These are phyloP conservation scores for Paramecium tetraurelia DNA, from an alignment of 73 alveolate species.

Conservation along the genomic window DNA sequence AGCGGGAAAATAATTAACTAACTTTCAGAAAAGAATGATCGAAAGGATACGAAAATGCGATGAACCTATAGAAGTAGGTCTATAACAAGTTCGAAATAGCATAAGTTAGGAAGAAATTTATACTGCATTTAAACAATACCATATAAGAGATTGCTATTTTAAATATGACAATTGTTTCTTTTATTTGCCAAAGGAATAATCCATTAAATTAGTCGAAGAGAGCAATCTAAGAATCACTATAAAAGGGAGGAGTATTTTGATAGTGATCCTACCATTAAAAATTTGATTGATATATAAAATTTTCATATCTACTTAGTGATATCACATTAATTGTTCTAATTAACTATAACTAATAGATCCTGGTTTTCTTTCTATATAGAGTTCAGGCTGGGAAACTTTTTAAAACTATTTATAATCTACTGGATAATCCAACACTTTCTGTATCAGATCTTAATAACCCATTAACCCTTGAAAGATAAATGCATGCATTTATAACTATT, in stretches of 20 bases:
- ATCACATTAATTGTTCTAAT: background rate
- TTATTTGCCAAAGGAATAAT: background rate
- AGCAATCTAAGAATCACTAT: background rate
- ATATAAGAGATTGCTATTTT: background rate
- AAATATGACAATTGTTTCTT: background rate
- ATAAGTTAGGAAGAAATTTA: background rate
- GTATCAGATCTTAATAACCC: background rate
- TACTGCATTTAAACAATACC: background rate
- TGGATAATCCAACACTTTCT: background rate
- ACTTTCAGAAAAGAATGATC: background rate
- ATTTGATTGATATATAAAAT: background rate
- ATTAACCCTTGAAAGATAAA: background rate
- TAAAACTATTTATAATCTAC: background rate
- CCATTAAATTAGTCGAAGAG: background rate
- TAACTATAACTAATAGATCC: background rate
- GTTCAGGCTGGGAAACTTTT: background rate
- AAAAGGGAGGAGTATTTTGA: background rate
- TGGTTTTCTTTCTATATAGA: background rate
- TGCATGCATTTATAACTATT: background rate
- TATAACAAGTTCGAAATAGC: background rate
- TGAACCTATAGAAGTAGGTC: background rate
- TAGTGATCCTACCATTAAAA: background rate
- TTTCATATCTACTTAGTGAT: background rate
- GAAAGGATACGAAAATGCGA: background rate
- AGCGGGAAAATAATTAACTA: slow-evolving; percentile 23